phyloP scores from a whole-genome alignment of 2,329 filamentous ascomycete species.

The Botrytis medusae region DNA sequence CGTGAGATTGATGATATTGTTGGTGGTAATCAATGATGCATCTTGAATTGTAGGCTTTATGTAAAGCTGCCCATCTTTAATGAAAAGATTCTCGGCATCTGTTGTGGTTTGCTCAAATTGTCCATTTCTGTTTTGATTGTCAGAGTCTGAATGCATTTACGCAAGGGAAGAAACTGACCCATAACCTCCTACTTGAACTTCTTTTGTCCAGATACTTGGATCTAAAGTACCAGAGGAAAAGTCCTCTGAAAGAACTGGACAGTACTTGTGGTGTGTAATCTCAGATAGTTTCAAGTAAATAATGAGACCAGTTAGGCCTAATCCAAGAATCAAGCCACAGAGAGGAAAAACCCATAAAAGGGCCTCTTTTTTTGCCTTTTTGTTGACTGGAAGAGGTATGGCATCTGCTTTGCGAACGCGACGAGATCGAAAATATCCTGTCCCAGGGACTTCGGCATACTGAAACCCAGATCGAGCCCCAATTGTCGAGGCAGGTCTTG shows the following conservation, averaged over 20 bases:
- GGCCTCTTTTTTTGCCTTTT: constrained; percentile 72
- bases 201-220: constrained; percentile 48
- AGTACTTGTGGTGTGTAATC: constrained; percentile 74
- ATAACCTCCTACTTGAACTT: constrained; percentile 46
- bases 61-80: constrained; percentile 66
- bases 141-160: background rate
- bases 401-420: constrained; percentile 67
- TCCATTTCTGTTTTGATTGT: constrained; percentile 59
- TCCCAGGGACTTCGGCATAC: constrained; percentile 26
- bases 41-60: constrained; percentile 81
- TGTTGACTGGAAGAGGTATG: constrained; percentile 71
- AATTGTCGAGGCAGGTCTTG: constrained; percentile 25
- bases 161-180: constrained; percentile 53
- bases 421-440: constrained; percentile 68
- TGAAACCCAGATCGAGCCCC: constrained; percentile 27
- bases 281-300: constrained; percentile 70
- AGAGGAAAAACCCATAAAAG: constrained; percentile 78
- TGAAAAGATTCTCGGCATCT: constrained; percentile 70
- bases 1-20: constrained; percentile 68
- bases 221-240: constrained; percentile 34
- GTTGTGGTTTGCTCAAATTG: constrained; percentile 77
- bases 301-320: constrained; percentile 65
- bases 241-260: constrained; percentile 58
- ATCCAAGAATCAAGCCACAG: constrained; percentile 66
- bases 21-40: constrained; percentile 59